phyloP scores from a whole-genome alignment of 129 eudicot species.

The Flaveria trinervia region DNA sequence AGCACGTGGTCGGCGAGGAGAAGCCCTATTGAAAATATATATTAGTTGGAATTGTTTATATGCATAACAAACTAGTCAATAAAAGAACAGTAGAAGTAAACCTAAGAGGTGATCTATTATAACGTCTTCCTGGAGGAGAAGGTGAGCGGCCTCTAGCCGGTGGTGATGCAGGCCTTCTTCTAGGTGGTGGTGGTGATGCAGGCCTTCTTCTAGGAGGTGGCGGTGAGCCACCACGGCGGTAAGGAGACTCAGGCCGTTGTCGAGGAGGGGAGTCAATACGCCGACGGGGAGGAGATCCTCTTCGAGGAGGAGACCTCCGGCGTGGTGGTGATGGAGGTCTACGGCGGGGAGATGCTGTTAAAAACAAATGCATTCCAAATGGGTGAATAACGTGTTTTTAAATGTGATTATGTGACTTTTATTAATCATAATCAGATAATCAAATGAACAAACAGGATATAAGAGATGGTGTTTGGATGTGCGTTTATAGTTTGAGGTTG shows the following conservation, averaged over 20 bases:
- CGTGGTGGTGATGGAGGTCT: conserved; percentile 61
- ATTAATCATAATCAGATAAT: neutral
- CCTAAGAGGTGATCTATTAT: conserved; percentile 72
- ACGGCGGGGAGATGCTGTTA: conserved; percentile 70
- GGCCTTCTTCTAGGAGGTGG: conserved; percentile 80
- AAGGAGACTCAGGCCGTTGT: conserved; percentile 60
- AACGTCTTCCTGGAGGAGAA: conserved; percentile 69
- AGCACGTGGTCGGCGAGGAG: conserved; percentile 75
- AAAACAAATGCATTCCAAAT: conserved; percentile 4
- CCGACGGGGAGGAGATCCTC: conserved; percentile 88
- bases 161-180: conserved; percentile 83
- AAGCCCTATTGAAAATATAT: conserved; percentile 42
- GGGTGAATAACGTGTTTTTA: neutral
- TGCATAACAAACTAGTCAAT: neutral
- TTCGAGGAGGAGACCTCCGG: conserved; percentile 77
- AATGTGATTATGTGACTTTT: neutral
- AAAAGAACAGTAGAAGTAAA: neutral
- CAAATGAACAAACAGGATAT: neutral
- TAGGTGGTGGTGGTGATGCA: conserved; percentile 61
- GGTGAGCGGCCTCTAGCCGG: conserved; percentile 93
- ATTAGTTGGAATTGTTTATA: conserved; percentile 6
- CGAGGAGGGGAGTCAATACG: conserved; percentile 84
- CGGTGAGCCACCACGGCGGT: conserved; percentile 72
- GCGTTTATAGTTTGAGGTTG: neutral
- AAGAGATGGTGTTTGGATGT: neutral